Evolutionary conservation across 2,329 filamentous ascomycete species (phyloP).

Genomic region (Phyllosticta citribraziliensis): DNA sequence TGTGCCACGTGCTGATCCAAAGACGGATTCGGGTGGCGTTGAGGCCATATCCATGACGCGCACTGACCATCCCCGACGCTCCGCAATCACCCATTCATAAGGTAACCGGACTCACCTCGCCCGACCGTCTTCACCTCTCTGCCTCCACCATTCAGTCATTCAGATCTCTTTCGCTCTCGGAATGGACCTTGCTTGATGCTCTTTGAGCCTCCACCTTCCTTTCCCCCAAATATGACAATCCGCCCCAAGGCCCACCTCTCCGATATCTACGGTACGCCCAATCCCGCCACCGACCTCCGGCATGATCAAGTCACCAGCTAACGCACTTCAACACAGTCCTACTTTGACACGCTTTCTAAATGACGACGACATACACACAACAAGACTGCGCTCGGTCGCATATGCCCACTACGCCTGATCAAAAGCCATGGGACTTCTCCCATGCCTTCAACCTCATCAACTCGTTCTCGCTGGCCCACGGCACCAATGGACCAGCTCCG

Average conservation of each 20-base stretch:
- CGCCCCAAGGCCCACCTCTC: background rate
- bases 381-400: background rate
- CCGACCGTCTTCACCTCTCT: background rate
- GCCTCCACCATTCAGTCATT: background rate
- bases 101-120: background rate
- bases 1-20: background rate
- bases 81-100: background rate
- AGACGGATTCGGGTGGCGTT: background rate
- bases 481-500: background rate
- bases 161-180: background rate
- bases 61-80: background rate
- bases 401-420: constrained; percentile 26
- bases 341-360: background rate
- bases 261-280: background rate
- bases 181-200: background rate
- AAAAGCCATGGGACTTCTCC: constrained; percentile 37
- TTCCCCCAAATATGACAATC: background rate
- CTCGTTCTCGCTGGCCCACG: constrained; percentile 13
- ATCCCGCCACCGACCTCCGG: background rate
- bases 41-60: background rate
- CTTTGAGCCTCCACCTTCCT: background rate
- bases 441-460: constrained; percentile 35
- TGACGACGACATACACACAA: background rate
- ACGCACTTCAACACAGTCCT: background rate
- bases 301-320: background rate